Evolutionary conservation across 441 rosid species (phyloP), one percentile per base, ranked within the genome.

Genomic region (Rhodomyrtus psidioides): DNA sequence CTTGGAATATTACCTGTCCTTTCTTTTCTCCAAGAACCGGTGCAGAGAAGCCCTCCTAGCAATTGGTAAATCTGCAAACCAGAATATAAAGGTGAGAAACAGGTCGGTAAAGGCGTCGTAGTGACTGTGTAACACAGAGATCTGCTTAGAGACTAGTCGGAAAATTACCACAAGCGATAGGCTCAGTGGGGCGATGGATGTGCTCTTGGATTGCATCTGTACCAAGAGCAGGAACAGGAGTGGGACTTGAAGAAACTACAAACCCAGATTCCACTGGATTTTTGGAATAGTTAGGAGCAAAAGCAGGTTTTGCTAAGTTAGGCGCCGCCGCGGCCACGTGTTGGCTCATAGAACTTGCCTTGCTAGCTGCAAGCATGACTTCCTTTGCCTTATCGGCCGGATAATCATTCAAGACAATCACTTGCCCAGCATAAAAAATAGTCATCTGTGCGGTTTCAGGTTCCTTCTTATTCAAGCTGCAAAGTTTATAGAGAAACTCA

Each of bases 21-120:
- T 95, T 84, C 99, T 92, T 92, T 95, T 96, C 91, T 90, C 97
- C 81, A 96, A 83, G 92, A 95, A 96, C 82, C 97, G 89, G 88
- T 95, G 99, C 74, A 96, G 98, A 13, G 98, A 95, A 56, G 96
- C 96, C 88, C 93, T 92, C 93, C 98, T 92, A n/a, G 95, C 97
- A 83, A 96, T 93, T 7, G 99, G 99, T 7, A 96, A 91, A 88
- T 93, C 99, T 96, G 90, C 83, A 88, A 87, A 26, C 3, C 49
- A 82, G 42, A 84, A 28, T 59, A 44, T 60, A 26, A 59, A 17
- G 84, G 84, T 84, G 13, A 90, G 82, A 84, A 88, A 26, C 15
- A 19, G 9, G 53, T 49, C 12, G 53, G 9, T 51, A 53, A 46
- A 55, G 39, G 30, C 7, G 14, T 10, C 70, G 55, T 83, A 27